Base-by-base conservation (phyloP, 495 filamentous ascomycete genomes). In the Aspergillus nanangensis region DNA sequence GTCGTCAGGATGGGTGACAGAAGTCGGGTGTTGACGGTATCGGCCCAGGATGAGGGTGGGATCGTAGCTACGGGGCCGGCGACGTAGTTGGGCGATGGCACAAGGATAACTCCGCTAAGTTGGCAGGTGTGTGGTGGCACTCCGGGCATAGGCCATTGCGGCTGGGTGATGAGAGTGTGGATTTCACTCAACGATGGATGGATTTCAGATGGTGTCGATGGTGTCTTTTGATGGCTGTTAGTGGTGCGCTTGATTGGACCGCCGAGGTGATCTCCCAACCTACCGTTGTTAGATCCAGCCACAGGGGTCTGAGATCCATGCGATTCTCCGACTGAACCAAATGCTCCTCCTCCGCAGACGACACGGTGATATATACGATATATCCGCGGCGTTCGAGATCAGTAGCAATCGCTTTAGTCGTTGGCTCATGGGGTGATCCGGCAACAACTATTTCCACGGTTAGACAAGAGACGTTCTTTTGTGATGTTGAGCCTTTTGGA, bases 381-480 rank as follows among this genome's bases (percentile, higher is more conserved):
- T 95, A 97, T 11, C 94, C 94, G 40, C 90, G 80, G 40, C 90
- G 78, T 63, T 97, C 93, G 45, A 98, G 60, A 55, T 97, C 94
- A 21, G 87, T 58, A 1, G 88, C 80, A 45, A 98, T 78, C 13
- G 87, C 86, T 48, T 82, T 78, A 1, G 87, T 88, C 55, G 95
- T 73, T 15, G 90, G 87, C 47, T 93, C 81, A 48, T 83, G 79
- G 4, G 88, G 82, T 1, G 86, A 84, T 31, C 93, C 91, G 24
- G 89, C 88, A 48, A 98, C 70, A 13, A 96, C 86, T 74, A 50
- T n/a, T n/a, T n/a, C n/a, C n/a, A n/a, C 46, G 13, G 33, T 62
- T 46, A 66, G 52, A 38, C 43, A 24, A 35, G 21, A 29, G 21
- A 45, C n/a, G n/a, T n/a, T n/a, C n/a, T n/a, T n/a, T n/a, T n/a